Evolutionary conservation across 139 green algal species (phyloP).

Genomic region (Axilococcus clingmanii): DNA sequence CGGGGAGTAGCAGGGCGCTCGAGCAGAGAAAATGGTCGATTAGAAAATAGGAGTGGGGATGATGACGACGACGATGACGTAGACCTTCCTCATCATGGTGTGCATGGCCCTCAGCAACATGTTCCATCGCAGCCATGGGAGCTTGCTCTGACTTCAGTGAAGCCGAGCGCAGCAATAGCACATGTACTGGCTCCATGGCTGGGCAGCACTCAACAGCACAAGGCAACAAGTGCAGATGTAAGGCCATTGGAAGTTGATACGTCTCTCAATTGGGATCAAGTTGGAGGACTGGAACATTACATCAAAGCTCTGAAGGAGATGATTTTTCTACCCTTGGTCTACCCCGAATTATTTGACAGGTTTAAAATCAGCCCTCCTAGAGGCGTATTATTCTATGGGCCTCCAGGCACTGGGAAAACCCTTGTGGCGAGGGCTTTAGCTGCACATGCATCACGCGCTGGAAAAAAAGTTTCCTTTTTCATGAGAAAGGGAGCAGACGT

Average conservation of each 20-base stretch:
- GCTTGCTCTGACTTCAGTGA: background rate
- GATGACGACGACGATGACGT: no score
- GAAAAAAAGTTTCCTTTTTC: conserved; percentile 81
- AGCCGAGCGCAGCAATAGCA: conserved; percentile 2
- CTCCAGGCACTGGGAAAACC: conserved; percentile 92
- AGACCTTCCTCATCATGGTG: no score
- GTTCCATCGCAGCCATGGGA: no score
- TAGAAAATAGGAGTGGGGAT: no score
- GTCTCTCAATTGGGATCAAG: conserved; percentile 72
- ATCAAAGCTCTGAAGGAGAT: conserved; percentile 90
- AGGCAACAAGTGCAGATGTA: conserved; percentile 54
- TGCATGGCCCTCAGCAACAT: no score
- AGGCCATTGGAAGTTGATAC: conserved; percentile 77
- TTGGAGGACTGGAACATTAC: conserved; percentile 82
- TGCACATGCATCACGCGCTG: conserved; percentile 49
- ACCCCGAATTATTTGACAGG: conserved; percentile 85
- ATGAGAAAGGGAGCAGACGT: conserved; percentile 95
- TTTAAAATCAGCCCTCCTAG: conserved; percentile 77
- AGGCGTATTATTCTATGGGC: conserved; percentile 88
- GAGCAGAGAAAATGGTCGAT: no score
- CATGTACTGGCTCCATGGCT: background rate
- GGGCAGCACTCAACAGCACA: background rate
- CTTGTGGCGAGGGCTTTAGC: conserved; percentile 85
- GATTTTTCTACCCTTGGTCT: conserved; percentile 91
- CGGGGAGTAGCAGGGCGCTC: no score